Evolutionary conservation across 1,284 basidiomycete genomes (phyloP), one percentile per base, ranked within the genome.

Genomic region (Trichosporon sp.): DNA sequence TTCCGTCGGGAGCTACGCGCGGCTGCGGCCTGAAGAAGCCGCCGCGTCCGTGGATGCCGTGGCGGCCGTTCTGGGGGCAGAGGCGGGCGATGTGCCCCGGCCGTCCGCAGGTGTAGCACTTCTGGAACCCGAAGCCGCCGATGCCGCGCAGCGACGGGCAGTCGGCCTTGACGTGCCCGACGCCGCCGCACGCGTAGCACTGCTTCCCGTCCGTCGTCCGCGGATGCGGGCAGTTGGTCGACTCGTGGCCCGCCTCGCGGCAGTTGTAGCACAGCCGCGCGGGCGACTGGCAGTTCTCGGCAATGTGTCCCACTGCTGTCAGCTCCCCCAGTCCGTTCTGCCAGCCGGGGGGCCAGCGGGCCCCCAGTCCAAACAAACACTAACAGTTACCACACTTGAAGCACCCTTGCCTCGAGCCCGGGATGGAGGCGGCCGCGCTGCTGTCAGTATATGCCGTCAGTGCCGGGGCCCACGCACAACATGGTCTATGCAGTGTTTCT

Each of bases 181-280:
- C 87, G 58, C 90, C 91, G 47, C 90, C 89, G 79, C 91, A 92
- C 31, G 88, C 88, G 81, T 91, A 92, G 82, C 91, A 90, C 81
- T 92, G 91, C 84, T 92, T 92, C 67, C 89, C 87, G 70, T 88
- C 87, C 62, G 87, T 87, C 25, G 89, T 90, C 73, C 92, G 88
- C 64, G 92, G 93, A 76, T 89, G 89, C 60, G 92, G 91, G 83
- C 93, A 96, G 70, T 90, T 89, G 72, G 90, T 90, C 44, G 91
- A 92, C 84, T 95, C 93, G 80, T 95, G 93, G 27, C 92, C 93
- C 15, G 92, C 91, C 82, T 92, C 90, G 75, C 90, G 89, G 83
- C 93, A 95, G 83, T 95, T 95, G 86, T 93, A 95, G 85, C 93
- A 95, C 71, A 95, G 88, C 75, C 92, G 89, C 80, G 91, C 88